Conservation (phyloP, 371 early-diverging fungal genomes). For the Apophysomyces ossiformis region DNA sequence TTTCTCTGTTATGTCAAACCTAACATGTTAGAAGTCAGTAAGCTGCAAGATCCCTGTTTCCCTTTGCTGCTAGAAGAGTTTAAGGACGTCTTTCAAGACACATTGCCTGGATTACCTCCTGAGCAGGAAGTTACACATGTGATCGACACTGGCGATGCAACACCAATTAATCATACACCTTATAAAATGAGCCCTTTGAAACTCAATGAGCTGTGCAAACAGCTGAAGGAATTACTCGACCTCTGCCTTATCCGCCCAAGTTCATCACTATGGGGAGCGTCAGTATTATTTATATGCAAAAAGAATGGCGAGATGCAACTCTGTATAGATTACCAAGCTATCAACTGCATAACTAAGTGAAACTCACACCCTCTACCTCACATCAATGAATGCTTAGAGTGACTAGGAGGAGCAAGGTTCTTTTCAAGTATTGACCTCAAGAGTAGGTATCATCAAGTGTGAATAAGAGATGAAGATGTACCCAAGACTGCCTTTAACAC, state of each 20-base stretch:
- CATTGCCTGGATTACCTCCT: constrained; percentile 18
- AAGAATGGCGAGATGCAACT: constrained; percentile 31
- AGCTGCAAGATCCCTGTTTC: too few relatives aligned
- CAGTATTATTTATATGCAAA: constrained; percentile 9
- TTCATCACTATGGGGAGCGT: constrained; percentile 48
- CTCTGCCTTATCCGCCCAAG: constrained; percentile 20
- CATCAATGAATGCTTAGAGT: too few relatives aligned
- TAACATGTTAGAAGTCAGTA: too few relatives aligned
- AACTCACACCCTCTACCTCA: too few relatives aligned
- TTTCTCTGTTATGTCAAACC: too few relatives aligned
- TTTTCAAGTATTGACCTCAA: too few relatives aligned
- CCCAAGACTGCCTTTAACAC: too few relatives aligned
- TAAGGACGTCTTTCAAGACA: constrained; percentile 12
- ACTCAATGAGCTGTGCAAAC: constrained; percentile 35
- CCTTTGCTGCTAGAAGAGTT: too few relatives aligned
- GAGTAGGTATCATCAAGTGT: too few relatives aligned
- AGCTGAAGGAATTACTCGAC: constrained; percentile 30
- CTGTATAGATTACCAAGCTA: constrained; percentile 53
- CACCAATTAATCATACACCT: constrained; percentile 9
- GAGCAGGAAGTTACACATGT: constrained; percentile 15
- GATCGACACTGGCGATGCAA: constrained; percentile 18
- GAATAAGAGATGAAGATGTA: too few relatives aligned
- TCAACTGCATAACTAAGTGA: constrained; percentile 29
- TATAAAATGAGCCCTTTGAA: constrained; percentile 37
- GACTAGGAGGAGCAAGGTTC: too few relatives aligned